Percentiles rank a stretch among this genome's conserved stretches.
Evolutionary conservation across 2,329 filamentous ascomycete species (phyloP).

Genomic region (Phialocephala sp.): DNA sequence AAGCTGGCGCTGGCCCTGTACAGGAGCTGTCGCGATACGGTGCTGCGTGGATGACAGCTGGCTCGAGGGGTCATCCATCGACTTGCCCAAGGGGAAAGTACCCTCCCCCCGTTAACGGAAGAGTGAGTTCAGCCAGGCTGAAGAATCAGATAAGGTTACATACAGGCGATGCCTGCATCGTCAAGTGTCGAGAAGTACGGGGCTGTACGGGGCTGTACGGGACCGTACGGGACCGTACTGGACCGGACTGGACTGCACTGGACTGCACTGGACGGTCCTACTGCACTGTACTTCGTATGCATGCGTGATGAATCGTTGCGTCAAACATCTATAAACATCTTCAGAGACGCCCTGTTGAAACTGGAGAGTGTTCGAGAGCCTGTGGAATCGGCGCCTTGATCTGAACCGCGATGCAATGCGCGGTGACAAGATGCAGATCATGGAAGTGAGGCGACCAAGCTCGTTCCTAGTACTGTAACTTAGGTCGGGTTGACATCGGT

Average conservation of each 20-base stretch:
- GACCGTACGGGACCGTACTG: too few relatives aligned
- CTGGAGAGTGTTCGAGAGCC: slow-evolving; percentile 6
- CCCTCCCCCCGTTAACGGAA: too few relatives aligned
- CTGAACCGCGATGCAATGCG: slow-evolving; percentile 1
- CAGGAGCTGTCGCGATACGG: too few relatives aligned
- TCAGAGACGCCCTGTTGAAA: neutral
- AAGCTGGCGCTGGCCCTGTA: neutral
- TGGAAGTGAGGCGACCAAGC: slow-evolving; percentile 8
- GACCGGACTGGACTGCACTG: too few relatives aligned
- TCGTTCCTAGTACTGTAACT: neutral
- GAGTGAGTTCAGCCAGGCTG: too few relatives aligned
- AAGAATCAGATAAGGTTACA: neutral
- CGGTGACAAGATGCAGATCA: slow-evolving; percentile 8
- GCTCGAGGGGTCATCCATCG: too few relatives aligned
- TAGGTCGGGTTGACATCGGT: too few relatives aligned
- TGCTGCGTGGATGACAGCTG: too few relatives aligned
- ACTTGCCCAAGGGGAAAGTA: too few relatives aligned
- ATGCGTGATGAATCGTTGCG: neutral
- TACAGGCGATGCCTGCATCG: neutral
- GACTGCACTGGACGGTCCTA: too few relatives aligned
- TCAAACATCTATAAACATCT: neutral
- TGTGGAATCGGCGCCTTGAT: slow-evolving; percentile 7
- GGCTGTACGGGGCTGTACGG: too few relatives aligned
- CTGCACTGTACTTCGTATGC: neutral
- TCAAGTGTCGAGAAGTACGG: neutral